Conservation (phyloP, 371 early-diverging fungal genomes). For the Gilbertella persicaria region DNA sequence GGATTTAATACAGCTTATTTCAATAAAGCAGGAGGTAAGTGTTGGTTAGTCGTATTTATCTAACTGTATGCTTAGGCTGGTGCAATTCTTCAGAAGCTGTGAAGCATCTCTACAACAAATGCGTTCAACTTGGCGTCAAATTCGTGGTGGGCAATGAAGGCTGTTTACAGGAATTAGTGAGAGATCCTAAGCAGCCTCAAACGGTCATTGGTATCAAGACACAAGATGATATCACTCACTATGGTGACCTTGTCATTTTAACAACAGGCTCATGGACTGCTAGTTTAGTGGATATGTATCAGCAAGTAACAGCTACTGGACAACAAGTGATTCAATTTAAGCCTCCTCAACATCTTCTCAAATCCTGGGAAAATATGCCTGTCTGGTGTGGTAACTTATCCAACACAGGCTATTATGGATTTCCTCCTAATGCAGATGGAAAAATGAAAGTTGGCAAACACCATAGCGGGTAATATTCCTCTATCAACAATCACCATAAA, state of each 20-base stretch:
- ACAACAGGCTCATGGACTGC: conserved; percentile 62
- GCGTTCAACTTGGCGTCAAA: conserved; percentile 31
- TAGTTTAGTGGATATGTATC: conserved; percentile 41
- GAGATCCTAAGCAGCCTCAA: conserved; percentile 10
- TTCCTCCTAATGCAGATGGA: conserved; percentile 41
- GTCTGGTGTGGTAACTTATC: conserved; percentile 59
- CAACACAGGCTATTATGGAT: conserved; percentile 48
- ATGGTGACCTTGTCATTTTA: conserved; percentile 46
- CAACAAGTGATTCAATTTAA: conserved; percentile 57
- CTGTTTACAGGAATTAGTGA: conserved; percentile 15
- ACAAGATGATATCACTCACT: conserved; percentile 39
- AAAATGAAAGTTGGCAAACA: conserved; percentile 49
- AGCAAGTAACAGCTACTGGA: conserved; percentile 47
- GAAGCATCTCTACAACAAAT: conserved; percentile 37
- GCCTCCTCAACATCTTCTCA: conserved; percentile 14
- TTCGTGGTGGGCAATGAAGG: conserved; percentile 40
- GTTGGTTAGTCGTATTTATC: not conserved
- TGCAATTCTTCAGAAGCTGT: conserved; percentile 44
- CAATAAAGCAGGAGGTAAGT: conserved; percentile 42
- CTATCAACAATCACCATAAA: not conserved
- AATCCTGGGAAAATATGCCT: conserved; percentile 35
- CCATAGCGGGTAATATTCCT: conserved; percentile 33
- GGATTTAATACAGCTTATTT: conserved; percentile 39
- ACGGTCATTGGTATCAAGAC: conserved; percentile 49
- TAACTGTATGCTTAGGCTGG: conserved; percentile 30